Percentiles rank a stretch among this genome's conserved stretches.
phyloP scores from a whole-genome alignment of 331 rosid species.

The Dryas integrifolia region DNA sequence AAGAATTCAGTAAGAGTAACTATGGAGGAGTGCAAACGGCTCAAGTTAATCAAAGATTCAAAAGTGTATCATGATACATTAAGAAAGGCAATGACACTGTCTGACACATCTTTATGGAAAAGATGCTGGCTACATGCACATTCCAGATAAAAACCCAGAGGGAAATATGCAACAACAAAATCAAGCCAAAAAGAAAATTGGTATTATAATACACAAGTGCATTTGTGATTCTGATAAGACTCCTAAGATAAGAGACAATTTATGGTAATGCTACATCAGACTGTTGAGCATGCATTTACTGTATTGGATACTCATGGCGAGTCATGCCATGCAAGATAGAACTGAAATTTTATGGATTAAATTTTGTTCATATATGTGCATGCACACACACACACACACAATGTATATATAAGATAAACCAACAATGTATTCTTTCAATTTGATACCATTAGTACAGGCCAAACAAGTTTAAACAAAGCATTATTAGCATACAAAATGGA shows the following conservation, averaged over 20 bases:
- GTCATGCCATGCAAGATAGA: background rate
- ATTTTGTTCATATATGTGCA: background rate
- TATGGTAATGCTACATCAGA: too few species aligned
- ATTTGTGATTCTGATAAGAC: too few species aligned
- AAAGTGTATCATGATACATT: background rate
- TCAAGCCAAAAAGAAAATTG: too few species aligned
- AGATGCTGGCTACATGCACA: background rate
- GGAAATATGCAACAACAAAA: background rate
- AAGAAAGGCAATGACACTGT: background rate
- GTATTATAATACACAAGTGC: too few species aligned
- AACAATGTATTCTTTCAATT: background rate
- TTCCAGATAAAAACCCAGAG: background rate
- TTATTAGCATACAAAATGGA: background rate
- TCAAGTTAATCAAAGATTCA: background rate
- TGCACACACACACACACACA: background rate
- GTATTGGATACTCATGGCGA: background rate
- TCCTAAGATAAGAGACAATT: too few species aligned
- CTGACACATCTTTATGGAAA: too few species aligned
- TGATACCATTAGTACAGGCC: background rate
- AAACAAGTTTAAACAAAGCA: constrained; percentile 1
- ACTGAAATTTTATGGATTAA: background rate
- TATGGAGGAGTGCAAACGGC: background rate
- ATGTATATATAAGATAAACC: background rate
- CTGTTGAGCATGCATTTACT: background rate
- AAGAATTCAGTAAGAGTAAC: background rate